Evolutionary conservation across 2,329 filamentous ascomycete genomes (phyloP), one percentile per base, ranked within the genome.

Genomic region (Tolypocladium endophyticum): DNA sequence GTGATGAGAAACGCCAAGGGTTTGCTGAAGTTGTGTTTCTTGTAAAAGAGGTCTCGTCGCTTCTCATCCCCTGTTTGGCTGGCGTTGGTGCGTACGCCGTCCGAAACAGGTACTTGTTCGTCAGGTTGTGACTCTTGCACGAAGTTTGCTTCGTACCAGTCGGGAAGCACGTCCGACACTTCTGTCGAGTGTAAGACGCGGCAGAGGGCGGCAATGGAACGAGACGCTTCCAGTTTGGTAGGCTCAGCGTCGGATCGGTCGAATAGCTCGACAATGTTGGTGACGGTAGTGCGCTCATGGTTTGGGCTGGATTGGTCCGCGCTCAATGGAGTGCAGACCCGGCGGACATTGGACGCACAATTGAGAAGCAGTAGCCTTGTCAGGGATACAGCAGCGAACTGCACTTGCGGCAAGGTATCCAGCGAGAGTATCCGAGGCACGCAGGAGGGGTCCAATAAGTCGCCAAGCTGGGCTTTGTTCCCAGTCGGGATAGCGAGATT

Each of bases 361-460:
- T 78, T 78, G 52, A 79, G 74, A 3, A 87, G 73, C 5, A 87
- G 77, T 25, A 86, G 72, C 1, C 85, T 79, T 1, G 79, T 74
- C 2, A 87, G 75, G 0, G 82, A 84, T 28, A 85, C 77, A 23
- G 83, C 80, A 9, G 80, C 77, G 64, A 86, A 86, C 63, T 86
- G 84, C 3, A 86, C 77, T 63, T 86, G 83, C 0, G 77, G 76
- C 50, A 75, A 69, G 3, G 77, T 74, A 60, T 83, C 80, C 33
- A 82, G 70, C 12, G 72, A 68, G 78, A 82, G 84, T 57, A 87
- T 73, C 1, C 77, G 76, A 0, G 84, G 82, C 1, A 87, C 73
- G 38, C 78, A 71, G 3, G 64, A 59, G 0, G 72, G 65, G 7
- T 76, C 73, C 4, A 86, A 72, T 2, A 86, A 71, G 6, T 71